Percentiles rank a stretch among this genome's conserved stretches.
Evolutionary conservation across 1,139 yeast species (phyloP).

Genomic region (Debaryomyces robertsiae): DNA sequence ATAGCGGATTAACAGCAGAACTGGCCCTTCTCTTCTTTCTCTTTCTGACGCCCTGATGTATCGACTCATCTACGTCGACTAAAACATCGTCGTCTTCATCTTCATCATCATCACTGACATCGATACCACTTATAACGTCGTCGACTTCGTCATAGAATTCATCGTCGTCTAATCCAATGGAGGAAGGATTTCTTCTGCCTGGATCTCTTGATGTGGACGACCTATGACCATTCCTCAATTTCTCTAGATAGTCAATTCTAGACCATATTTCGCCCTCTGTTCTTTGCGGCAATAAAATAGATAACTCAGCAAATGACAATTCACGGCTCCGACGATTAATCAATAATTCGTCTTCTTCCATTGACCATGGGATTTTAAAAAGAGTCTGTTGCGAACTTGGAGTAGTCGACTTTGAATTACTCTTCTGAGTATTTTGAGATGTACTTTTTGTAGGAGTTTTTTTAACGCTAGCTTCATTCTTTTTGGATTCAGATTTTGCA

Average conservation of each 20-base stretch:
- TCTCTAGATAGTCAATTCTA: slow-evolving; percentile 60
- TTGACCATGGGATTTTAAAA: slow-evolving; percentile 50
- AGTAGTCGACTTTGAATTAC: slow-evolving; percentile 14
- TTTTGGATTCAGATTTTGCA: slow-evolving; percentile 21
- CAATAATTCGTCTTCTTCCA: slow-evolving; percentile 76
- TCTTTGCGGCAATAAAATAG: slow-evolving; percentile 70
- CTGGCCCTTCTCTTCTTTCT: slow-evolving; percentile 46
- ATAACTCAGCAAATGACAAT: slow-evolving; percentile 71
- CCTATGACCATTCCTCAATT: slow-evolving; percentile 44
- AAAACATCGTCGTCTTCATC: slow-evolving; percentile 42
- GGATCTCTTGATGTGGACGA: slow-evolving; percentile 34
- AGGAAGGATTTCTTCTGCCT: slow-evolving; percentile 41
- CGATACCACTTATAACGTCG: slow-evolving; percentile 42
- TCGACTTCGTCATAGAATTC: slow-evolving; percentile 45
- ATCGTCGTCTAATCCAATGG: slow-evolving; percentile 49
- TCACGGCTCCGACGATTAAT: slow-evolving; percentile 59
- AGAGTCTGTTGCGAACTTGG: slow-evolving; percentile 23
- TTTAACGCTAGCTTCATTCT: slow-evolving; percentile 14
- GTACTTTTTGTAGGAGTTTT: slow-evolving; percentile 7
- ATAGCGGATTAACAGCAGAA: slow-evolving; percentile 47
- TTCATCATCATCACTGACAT: slow-evolving; percentile 36
- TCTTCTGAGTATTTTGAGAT: slow-evolving; percentile 10
- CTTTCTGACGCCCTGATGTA: slow-evolving; percentile 26
- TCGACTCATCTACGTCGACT: slow-evolving; percentile 42
- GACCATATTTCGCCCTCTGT: slow-evolving; percentile 74